These are phyloP conservation scores for Lepidium africanum DNA, from an alignment of 345 rosid genomes.

Conservation along the genomic window DNA sequence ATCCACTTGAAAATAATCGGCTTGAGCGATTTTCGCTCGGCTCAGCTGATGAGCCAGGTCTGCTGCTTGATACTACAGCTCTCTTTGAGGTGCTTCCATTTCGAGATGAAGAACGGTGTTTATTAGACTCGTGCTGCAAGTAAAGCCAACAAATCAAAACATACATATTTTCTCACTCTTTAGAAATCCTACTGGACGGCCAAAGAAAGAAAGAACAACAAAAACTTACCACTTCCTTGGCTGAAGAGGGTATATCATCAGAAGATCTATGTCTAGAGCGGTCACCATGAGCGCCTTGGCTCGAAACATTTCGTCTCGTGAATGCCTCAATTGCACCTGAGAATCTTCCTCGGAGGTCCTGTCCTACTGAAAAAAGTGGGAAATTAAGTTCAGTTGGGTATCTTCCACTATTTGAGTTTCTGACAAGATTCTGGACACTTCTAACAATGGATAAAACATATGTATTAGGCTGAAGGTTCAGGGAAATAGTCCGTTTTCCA, in stretches of 20 bases:
- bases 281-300: conserved; percentile 38
- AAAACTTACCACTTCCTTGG: conserved; percentile 48
- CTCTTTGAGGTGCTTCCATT: conserved; percentile 69
- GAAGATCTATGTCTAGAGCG: conserved; percentile 40
- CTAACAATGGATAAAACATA: neutral
- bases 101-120: conserved; percentile 47
- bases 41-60: conserved; percentile 72
- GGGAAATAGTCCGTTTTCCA: neutral
- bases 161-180: neutral
- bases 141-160: conserved; percentile 8
- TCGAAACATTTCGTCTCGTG: conserved; percentile 52
- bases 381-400: neutral
- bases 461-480: neutral
- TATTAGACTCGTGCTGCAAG: conserved; percentile 65
- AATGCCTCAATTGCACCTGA: conserved; percentile 84
- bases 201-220: neutral
- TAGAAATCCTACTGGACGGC: neutral
- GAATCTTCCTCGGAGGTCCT: conserved; percentile 71
- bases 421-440: neutral
- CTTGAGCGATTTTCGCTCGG: conserved; percentile 58
- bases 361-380: conserved; percentile 44
- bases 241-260: conserved; percentile 41
- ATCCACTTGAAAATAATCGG: conserved; percentile 58
- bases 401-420: neutral
- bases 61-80: conserved; percentile 48